Base-by-base conservation (phyloP, 1,139 yeast species). In the Petasospora rhodanensis region DNA sequence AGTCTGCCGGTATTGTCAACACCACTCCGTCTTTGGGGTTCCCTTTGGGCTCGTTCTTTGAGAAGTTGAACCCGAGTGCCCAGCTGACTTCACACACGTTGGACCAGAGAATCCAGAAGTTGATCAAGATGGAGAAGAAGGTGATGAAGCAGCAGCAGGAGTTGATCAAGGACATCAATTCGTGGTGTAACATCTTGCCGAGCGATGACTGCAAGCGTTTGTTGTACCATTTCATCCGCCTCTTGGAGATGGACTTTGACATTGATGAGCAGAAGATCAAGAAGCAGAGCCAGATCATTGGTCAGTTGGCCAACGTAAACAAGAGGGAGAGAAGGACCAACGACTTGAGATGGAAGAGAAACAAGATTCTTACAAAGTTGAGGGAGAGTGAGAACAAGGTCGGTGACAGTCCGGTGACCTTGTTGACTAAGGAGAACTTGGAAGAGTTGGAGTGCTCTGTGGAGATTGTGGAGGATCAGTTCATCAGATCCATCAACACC, bases 401-500 rank as follows among this genome's bases (percentile, higher is more conserved):
- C 42, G 80, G 80, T 3, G 68, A 68, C 28, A 61, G 68, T 20
- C 62, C 67, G 29, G 55, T 59, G 6, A 62, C 71, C 2, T 53
- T 61, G 10, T 52, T 70, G 14, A 54, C 68, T 4, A 59, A 57
- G 35, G 82, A 76, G 45, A 61, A 61, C 29, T 48, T 75, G 22
- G 81, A 76, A 47, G 76, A 71, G 40, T 52, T 65, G 31, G 62
- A 62, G 21, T 64, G 70, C 44, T 66, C 72, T 27, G 58, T 72
- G 14, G 70, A 65, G 32, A 70, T 75, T 18, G 69, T 72, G 7
- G 70, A 69, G 40, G 65, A 62, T 22, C 82, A 76, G 46, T 62
- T 66, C 32, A 56, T 62, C 7, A 60, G 75, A 34, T 61, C 77
- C 0, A 65, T 76, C 14, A 59, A 64, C 23, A 61, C 54, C 14